Conservation (phyloP, 2,329 filamentous ascomycete species). For the Raffaelea arxii region DNA sequence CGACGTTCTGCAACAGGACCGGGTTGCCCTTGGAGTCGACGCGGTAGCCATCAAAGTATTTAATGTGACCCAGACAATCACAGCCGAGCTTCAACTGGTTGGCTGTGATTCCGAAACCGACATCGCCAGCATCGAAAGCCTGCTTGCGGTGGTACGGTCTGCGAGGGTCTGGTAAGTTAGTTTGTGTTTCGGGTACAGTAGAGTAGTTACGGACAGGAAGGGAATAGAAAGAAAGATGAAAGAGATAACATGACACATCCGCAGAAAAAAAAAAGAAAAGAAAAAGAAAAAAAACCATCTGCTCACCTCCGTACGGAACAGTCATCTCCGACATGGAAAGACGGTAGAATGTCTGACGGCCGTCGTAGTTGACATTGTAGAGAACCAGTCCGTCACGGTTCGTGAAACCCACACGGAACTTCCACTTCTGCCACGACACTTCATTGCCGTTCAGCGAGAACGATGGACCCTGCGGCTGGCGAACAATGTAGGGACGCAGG, state of each 20-base stretch:
- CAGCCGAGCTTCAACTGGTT: slow-evolving; percentile 62
- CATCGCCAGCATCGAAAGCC: slow-evolving; percentile 65
- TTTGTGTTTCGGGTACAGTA: too few species aligned
- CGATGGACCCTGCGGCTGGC: slow-evolving; percentile 14
- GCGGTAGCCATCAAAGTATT: slow-evolving; percentile 50
- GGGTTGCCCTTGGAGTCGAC: slow-evolving; percentile 40
- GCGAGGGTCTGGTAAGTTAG: too few species aligned
- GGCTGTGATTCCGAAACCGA: slow-evolving; percentile 54
- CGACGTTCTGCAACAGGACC: slow-evolving; percentile 39
- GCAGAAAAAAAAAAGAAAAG: too few species aligned
- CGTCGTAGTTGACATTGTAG: slow-evolving; percentile 60
- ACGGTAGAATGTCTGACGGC: slow-evolving; percentile 57
- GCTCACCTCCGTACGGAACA: slow-evolving; percentile 51
- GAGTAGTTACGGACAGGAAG: too few species aligned
- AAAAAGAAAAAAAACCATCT: too few species aligned
- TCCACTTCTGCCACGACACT: slow-evolving; percentile 57
- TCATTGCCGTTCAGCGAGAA: slow-evolving; percentile 32
- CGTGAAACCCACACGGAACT: slow-evolving; percentile 58
- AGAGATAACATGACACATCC: too few species aligned
- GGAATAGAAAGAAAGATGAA: too few species aligned
- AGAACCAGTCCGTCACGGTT: slow-evolving; percentile 60
- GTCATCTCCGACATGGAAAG: slow-evolving; percentile 62
- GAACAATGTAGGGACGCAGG: slow-evolving; percentile 41
- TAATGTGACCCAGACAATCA: slow-evolving; percentile 58
- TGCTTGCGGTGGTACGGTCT: slow-evolving; percentile 60